Evolutionary conservation across 176 grass and related monocot species (phyloP), one percentile per base, ranked within the genome.

Genomic region (Ananas comosus): DNA sequence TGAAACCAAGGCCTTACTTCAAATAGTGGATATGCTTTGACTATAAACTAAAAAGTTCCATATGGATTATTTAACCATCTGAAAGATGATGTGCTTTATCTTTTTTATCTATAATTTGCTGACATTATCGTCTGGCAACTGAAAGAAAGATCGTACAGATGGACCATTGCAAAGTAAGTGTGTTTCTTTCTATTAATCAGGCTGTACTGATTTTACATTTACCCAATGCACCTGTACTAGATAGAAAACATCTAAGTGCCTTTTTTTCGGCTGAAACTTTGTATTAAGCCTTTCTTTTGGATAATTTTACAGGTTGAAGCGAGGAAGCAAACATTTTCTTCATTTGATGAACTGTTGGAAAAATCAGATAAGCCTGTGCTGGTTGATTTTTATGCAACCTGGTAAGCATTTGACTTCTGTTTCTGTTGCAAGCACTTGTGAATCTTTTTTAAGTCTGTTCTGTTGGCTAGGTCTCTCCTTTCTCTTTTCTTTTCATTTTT

Each of bases 321-420:
- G 18, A 99, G 90, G 74, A 90, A 90, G 72, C 64, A 93, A 76
- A 73, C 84, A 11, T 99, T 91, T 65, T 76, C 82, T 63, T 86
- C 94, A 7, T 99, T 99, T 65, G 94, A 99, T 49, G 94, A 99
- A 67, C 82, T 99, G 64, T 69, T 99, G 64, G 84, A 88, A 70
- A 82, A 99, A 58, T 88, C 86, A 61, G 89, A 99, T 25, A 99
- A 88, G 27, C 94, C 94, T 72, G 48, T 99, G 27, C 64, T 99
- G 2, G 89, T 99, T 21, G 94, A 99, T 33, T 99, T 99, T 65
- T 99, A 93, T 80, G 94, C 94, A 61, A 99, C 89, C 75, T 99
- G 94, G 89, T 99, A 86, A 70, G 80, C 2, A 57, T 22, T 69
- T 49, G 56, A 61, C 21, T 61, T 28, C 33, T 67, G 1, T 48